These are phyloP conservation scores for Streptanthus diversifolius DNA, from an alignment of 345 rosid species.

Conservation along the genomic window DNA sequence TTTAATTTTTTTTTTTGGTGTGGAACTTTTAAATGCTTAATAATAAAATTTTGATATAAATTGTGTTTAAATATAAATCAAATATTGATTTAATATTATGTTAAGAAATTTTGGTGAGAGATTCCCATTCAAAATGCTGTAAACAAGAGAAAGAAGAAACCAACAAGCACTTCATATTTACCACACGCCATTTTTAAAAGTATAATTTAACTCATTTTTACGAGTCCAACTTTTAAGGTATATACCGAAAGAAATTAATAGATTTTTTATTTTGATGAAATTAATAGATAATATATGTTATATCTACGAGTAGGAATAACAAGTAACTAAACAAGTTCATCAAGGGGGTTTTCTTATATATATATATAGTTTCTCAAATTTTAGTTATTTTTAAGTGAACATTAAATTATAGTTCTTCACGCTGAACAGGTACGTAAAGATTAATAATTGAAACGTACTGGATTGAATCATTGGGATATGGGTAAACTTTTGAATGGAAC, in stretches of 20 bases:
- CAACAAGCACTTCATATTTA: conserved; percentile 12
- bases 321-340: background rate
- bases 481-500: background rate
- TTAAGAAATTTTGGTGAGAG: too few species aligned
- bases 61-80: too few species aligned
- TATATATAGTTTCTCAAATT: background rate
- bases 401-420: conserved; percentile 7
- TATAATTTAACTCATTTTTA: background rate
- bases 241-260: background rate
- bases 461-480: conserved; percentile 21
- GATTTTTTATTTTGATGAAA: too few species aligned
- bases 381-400: too few species aligned
- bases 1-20: too few species aligned
- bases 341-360: background rate
- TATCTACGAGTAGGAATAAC: background rate
- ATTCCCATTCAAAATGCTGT: too few species aligned
- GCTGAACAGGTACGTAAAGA: background rate
- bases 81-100: too few species aligned
- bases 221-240: background rate
- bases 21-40: too few species aligned
- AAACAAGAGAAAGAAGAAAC: conserved; percentile 29
- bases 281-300: background rate
- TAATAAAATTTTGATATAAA: too few species aligned
- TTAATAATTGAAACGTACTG: conserved; percentile 9
- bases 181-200: background rate